phyloP scores from a whole-genome alignment of 2,329 filamentous ascomycete genomes.

The Aquanectria penicillioides region DNA sequence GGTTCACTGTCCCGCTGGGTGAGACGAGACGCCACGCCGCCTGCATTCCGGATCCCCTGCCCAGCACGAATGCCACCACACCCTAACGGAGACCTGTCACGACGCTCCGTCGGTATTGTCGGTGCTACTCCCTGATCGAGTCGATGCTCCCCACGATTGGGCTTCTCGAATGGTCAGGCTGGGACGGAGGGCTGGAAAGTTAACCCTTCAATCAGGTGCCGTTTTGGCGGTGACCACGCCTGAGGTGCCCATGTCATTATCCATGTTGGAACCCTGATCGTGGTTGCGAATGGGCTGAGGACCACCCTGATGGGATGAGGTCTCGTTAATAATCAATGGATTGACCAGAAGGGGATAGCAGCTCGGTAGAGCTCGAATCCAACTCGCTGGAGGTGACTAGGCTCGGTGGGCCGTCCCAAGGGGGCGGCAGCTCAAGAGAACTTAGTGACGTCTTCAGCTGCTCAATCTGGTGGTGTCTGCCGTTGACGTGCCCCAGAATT shows the following conservation, averaged over 20 bases:
- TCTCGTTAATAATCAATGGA: constrained; percentile 3
- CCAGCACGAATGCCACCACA: constrained; percentile 18
- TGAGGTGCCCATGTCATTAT: not conserved
- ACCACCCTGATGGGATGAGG: constrained; percentile 12
- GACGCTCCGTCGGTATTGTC: constrained; percentile 29
- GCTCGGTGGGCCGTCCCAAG: not conserved
- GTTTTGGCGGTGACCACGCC: constrained; percentile 7
- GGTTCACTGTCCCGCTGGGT: constrained; percentile 24
- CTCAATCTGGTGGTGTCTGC: constrained; percentile 15
- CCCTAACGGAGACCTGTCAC: constrained; percentile 21
- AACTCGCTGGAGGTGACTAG: not conserved
- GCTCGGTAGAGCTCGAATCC: constrained; percentile 17
- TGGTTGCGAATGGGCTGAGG: constrained; percentile 25
- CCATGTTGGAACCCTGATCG: constrained; percentile 23
- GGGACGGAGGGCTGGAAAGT: constrained; percentile 18
- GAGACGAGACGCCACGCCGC: constrained; percentile 25
- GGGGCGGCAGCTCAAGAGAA: not conserved
- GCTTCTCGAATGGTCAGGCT: constrained; percentile 26
- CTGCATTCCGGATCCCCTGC: constrained; percentile 28
- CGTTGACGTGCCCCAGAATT: constrained; percentile 15
- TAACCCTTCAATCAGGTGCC: constrained; percentile 41
- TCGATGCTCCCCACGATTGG: constrained; percentile 25
- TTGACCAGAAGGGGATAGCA: constrained; percentile 27
- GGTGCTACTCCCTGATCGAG: constrained; percentile 24
- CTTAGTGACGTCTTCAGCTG: constrained; percentile 20